These are phyloP conservation scores for Trametes coccinea DNA, from an alignment of 768 basidiomycete species.

Conservation along the genomic window DNA sequence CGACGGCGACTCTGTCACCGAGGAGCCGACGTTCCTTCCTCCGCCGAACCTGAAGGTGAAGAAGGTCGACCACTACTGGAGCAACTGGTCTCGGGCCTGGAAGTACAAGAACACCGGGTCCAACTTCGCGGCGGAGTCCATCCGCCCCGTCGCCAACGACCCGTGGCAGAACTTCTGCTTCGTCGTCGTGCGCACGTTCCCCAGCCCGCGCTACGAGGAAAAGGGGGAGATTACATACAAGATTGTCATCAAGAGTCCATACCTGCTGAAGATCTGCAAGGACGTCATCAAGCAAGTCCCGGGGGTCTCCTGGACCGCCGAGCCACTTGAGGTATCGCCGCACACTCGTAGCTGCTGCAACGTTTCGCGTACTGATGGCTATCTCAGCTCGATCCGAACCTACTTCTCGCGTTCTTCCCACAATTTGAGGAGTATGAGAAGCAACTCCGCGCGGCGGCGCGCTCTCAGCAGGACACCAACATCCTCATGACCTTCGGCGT, in stretches of 20 bases:
- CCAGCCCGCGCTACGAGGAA: conserved; percentile 34
- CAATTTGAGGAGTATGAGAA: conserved; percentile 49
- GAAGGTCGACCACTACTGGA: conserved; percentile 61
- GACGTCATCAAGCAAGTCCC: conserved; percentile 58
- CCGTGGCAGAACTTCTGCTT: conserved; percentile 45
- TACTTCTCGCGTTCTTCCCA: conserved; percentile 54
- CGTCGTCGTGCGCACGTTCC: conserved; percentile 56
- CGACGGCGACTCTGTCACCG: conserved; percentile 31
- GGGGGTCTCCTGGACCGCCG: conserved; percentile 59
- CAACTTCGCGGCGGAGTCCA: conserved; percentile 48
- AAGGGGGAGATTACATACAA: conserved; percentile 44
- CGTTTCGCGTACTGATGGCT: not conserved
- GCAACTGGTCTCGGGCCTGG: conserved; percentile 56
- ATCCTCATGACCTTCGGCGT: conserved; percentile 38
- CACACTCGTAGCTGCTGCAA: not conserved
- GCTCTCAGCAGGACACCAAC: conserved; percentile 44
- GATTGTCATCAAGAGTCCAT: conserved; percentile 58
- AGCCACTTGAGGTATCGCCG: conserved; percentile 49
- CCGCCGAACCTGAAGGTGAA: conserved; percentile 56
- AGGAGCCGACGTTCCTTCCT: conserved; percentile 39
- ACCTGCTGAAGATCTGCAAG: conserved; percentile 57
- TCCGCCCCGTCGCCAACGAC: conserved; percentile 10
- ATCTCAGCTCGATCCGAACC: conserved; percentile 51
- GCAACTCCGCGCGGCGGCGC: conserved; percentile 36
- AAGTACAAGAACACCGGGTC: conserved; percentile 62